phyloP scores from a whole-genome alignment of 139 green algal species.

The Chlorokybus atmophyticus region DNA sequence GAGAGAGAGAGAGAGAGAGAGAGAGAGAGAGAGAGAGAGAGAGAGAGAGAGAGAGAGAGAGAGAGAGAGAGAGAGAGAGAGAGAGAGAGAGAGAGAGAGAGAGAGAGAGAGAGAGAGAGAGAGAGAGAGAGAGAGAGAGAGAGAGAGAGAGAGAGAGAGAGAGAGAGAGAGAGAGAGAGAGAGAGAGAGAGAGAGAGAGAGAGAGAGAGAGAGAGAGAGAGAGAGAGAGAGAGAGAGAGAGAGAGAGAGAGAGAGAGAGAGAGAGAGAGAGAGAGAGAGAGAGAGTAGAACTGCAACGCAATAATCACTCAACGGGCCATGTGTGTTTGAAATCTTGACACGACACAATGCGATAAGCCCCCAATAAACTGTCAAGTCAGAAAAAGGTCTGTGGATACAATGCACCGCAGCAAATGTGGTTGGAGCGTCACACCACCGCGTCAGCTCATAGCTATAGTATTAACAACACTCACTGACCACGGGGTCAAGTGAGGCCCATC shows the following conservation, averaged over 20 bases:
- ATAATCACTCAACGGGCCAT: no score
- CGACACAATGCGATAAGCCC: no score
- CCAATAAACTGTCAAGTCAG: no score
- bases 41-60: conserved; percentile 3
- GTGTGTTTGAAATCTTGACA: no score
- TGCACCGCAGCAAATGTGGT: no score
- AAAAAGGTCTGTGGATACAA: no score
- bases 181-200: conserved; percentile 3
- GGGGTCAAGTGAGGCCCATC: no score
- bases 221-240: conserved; percentile 3
- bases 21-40: conserved; percentile 3
- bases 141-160: conserved; percentile 1
- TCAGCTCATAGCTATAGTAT: no score
- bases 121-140: not conserved
- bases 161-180: conserved; percentile 1
- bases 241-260: conserved; percentile 3
- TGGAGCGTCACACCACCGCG: no score
- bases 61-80: conserved; percentile 3
- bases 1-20: conserved; percentile 1
- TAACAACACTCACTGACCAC: no score
- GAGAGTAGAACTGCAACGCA: no score
- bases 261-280: conserved; percentile 3
- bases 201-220: conserved; percentile 3
- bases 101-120: conserved; percentile 1
- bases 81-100: conserved; percentile 3